Base-by-base conservation (phyloP, 1,139 yeast species). In the Saccharomycopsis hybrid region DNA sequence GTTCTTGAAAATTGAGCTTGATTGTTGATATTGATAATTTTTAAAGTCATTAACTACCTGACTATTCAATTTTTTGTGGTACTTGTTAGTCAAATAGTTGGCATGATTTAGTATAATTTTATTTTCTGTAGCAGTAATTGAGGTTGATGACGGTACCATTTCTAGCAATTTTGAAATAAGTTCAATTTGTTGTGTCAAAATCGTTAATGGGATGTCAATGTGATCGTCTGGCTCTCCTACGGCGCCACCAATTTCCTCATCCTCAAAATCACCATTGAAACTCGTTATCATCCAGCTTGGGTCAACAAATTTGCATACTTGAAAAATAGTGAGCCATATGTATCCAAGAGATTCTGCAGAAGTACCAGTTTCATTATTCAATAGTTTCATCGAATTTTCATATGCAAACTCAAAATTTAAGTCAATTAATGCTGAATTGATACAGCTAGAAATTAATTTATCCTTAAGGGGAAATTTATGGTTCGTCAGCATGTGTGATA, bases 241-340 rank as follows among this genome's bases (percentile, higher is more conserved):
- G 13, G 13, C 30, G 11, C 31, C 41, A 32, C 13, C 36, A n/a
- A n/a, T n/a, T n/a, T n/a, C n/a, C n/a, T n/a, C n/a, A n/a, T n/a
- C n/a, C n/a, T n/a, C n/a, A n/a, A n/a, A n/a, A 2, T 43, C 43
- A 9, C 30, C 35, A 7, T 25, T 25, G 25, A 36, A 28, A 29
- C 28, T n/a, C 3, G 60, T 62, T 11, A 69, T 64, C 27, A 65
- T 40, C 55, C 55, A 52, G 11, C n/a, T 24, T 3, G 55, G 55
- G 39, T 52, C 51, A 11, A 52, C 61, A 53, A 59, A 72, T 55
- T 70, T 72, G 2, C 77, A 77, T 3, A 73, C 73, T 56, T 73
- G 78, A 54, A 71, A 73, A 51, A 73, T 70, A 9, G 75, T 68
- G 43, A 73, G 60, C 78, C 78, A 73, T 52, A 70, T 59, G 13